Evolutionary conservation across 78 protist genomes (phyloP).

Genomic region (Creolimax fragrantissima): DNA sequence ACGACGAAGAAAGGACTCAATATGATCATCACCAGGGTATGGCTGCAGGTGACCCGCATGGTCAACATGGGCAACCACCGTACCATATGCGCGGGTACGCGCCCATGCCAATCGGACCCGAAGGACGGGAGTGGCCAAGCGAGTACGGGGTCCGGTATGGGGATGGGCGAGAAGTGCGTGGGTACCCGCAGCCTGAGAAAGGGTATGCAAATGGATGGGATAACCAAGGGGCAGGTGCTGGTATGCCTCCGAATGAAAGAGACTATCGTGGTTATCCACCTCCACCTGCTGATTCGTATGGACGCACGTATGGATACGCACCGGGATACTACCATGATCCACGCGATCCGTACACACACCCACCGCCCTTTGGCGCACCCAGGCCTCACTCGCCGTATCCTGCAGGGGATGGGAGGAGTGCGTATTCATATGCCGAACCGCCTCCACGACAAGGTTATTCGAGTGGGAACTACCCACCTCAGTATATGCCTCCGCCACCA

Average conservation of each 20-base stretch:
- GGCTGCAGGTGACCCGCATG: too few species aligned
- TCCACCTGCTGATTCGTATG: neutral
- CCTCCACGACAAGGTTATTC: too few species aligned
- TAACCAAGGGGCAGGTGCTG: neutral
- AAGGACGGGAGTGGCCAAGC: too few species aligned
- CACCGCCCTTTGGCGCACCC: too few species aligned
- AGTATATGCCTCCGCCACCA: neutral
- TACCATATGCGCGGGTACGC: neutral
- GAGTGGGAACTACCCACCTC: neutral
- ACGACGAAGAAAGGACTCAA: too few species aligned
- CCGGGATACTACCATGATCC: neutral
- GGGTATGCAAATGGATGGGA: too few species aligned
- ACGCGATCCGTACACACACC: neutral
- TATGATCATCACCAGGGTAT: too few species aligned
- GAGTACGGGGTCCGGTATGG: neutral
- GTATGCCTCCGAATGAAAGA: neutral
- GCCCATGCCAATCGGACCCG: neutral
- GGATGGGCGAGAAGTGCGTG: neutral
- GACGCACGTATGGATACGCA: neutral
- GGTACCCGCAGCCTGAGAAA: too few species aligned
- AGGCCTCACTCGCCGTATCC: neutral
- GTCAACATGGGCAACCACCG: neutral
- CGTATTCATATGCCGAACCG: neutral
- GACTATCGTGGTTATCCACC: neutral
- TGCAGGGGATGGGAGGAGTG: neutral